Conservation (phyloP, 257 asterid genomes). For the Solanum chilense region DNA sequence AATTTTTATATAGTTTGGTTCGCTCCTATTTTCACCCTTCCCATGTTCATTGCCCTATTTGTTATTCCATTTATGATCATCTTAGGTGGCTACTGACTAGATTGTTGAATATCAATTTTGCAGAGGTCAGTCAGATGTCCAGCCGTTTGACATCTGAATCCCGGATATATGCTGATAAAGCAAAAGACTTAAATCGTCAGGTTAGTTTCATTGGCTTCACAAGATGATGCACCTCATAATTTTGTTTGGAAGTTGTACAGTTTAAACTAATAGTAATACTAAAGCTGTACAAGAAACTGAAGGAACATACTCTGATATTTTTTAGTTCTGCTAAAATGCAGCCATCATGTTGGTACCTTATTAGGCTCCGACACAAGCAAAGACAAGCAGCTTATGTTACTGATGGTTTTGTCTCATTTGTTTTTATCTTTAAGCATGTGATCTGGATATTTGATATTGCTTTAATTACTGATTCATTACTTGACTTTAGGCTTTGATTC, state of each 20-base stretch:
- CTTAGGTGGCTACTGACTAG: background rate
- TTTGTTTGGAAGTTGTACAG: background rate
- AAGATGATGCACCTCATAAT: background rate
- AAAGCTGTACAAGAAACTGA: background rate
- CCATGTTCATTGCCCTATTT: background rate
- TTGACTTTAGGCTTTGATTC: conserved; percentile 68
- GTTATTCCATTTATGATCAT: background rate
- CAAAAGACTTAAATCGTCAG: conserved; percentile 93
- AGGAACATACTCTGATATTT: background rate
- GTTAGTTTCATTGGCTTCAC: conserved; percentile 22
- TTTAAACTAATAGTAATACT: background rate
- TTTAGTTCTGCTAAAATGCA: background rate
- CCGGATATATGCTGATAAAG: conserved; percentile 82
- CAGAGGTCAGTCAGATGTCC: conserved; percentile 88
- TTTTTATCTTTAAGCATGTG: background rate
- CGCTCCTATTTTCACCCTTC: background rate
- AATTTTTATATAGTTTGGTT: background rate
- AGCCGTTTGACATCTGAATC: conserved; percentile 90
- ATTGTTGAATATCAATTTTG: conserved; percentile 2
- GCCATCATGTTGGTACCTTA: background rate
- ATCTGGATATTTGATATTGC: background rate
- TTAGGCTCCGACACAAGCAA: background rate
- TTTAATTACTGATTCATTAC: background rate
- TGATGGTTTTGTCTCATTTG: background rate
- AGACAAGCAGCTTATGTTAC: background rate